Base-by-base conservation (phyloP, 1,139 yeast species). In the Casaregolazyma suthepensis region DNA sequence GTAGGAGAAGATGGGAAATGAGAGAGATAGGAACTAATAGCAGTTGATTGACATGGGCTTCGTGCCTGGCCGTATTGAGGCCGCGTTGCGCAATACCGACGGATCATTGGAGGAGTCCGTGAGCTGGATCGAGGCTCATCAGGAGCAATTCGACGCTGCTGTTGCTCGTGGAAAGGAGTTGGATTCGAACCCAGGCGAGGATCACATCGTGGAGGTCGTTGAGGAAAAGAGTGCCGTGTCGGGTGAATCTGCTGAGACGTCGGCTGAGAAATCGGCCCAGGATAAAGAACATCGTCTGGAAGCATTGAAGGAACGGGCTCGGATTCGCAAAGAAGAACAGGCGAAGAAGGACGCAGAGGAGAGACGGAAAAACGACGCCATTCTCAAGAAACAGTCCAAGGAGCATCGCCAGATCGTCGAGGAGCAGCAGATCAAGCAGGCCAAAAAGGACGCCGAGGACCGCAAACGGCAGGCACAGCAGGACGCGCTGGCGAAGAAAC, bases 11-110 rank as follows among this genome's bases (percentile, higher is more conserved):
- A 26, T 26, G 40, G 17, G 3, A 13, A 9, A 2, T 35, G 18
- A 6, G 17, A 17, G 17, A 35, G 17, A 12, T 35, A 5, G 2
- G 17, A 2, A 17, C 40, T 35, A 35, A 35, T 29, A 10, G 17
- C 46, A 62, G 62, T 59, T 67, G 13, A 59, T 59, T 43, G 70
- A 66, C 23, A 69, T 69, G 72, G 73, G 73, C 38, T 70, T 70
- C 50, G 59, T 65, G 45, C 64, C 67, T 37, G 61, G 59, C 43
- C 58, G 66, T 31, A 67, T 67, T 46, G 72, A 69, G 45, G 64
- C 67, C 1, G 72, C 73, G 5, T 44, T 69, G 20, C 56, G 62
- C 22, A 62, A 66, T 53, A 63, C 68, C 1, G 47, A 57, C 6
- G 60, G 60, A n/a, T 48, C 61, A 1, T 50, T 70, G 31, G 73